phyloP scores from a whole-genome alignment of 2,329 filamentous ascomycete genomes.

The Fusarium buxicola region DNA sequence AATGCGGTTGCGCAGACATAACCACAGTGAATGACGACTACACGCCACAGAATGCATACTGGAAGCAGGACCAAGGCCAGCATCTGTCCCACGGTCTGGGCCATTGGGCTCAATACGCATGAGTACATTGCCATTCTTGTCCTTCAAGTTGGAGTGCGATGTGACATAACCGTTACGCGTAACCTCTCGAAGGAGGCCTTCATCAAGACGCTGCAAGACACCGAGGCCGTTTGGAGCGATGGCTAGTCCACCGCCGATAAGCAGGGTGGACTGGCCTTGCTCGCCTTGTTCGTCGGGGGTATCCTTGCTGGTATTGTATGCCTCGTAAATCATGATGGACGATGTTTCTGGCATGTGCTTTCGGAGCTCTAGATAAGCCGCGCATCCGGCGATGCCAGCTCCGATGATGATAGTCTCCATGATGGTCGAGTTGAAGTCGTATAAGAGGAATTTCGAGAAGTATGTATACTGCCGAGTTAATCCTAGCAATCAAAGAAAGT shows the following conservation, averaged over 20 bases:
- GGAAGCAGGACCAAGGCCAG: not conserved
- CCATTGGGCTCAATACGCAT: conserved; percentile 32
- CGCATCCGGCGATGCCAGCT: conserved; percentile 43
- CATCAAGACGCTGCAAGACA: conserved; percentile 41
- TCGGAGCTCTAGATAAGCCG: conserved; percentile 40
- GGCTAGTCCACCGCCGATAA: conserved; percentile 42
- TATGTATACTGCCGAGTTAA: too few relatives aligned
- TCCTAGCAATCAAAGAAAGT: too few relatives aligned
- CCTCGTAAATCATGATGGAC: conserved; percentile 43
- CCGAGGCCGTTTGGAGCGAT: conserved; percentile 42
- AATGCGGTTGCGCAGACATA: conserved; percentile 36
- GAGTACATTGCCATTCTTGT: conserved; percentile 39
- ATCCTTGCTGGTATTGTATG: conserved; percentile 35
- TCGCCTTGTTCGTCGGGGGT: conserved; percentile 28
- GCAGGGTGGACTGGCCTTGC: conserved; percentile 36
- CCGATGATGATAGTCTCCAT: conserved; percentile 45
- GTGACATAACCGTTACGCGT: conserved; percentile 39
- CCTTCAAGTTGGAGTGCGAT: conserved; percentile 38
- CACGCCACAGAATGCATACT: conserved; percentile 37
- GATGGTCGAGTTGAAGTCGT: not conserved
- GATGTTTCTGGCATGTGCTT: conserved; percentile 34
- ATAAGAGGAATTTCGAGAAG: too few relatives aligned
- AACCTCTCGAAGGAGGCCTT: conserved; percentile 37
- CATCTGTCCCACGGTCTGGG: not conserved
- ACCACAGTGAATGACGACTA: conserved; percentile 43